Conservation (phyloP, 805 yeast species). For the Metschnikowia kunwiensis region DNA sequence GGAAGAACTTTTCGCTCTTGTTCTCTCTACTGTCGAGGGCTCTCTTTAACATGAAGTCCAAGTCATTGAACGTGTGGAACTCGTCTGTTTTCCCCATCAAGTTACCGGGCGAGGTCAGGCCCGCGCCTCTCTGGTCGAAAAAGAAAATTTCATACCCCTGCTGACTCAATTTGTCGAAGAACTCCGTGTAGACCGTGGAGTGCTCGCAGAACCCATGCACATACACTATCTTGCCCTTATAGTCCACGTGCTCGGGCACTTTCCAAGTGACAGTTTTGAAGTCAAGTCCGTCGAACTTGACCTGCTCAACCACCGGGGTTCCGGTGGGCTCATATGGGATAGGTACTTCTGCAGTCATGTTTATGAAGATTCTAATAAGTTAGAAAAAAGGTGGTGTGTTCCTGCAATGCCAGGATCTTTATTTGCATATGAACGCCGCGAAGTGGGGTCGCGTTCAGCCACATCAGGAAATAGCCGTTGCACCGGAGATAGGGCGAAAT, state of each 20-base stretch:
- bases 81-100: constrained; percentile 58
- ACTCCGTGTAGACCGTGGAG: constrained; percentile 45
- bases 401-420: no score
- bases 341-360: constrained; percentile 4
- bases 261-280: constrained; percentile 42
- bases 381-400: no score
- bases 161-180: constrained; percentile 50
- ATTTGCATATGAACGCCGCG: no score
- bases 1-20: constrained; percentile 39
- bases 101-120: constrained; percentile 56
- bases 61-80: constrained; percentile 51
- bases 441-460: no score
- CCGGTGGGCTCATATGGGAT: constrained; percentile 37
- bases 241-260: constrained; percentile 30
- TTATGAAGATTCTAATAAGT: no score
- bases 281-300: constrained; percentile 37
- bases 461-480: no score
- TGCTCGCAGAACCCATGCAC: constrained; percentile 75
- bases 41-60: constrained; percentile 53
- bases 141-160: constrained; percentile 63
- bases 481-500: no score
- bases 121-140: constrained; percentile 77
- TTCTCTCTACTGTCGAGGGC: constrained; percentile 36
- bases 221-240: constrained; percentile 54
- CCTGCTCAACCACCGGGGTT: constrained; percentile 27